Percentiles rank a stretch among this genome's conserved stretches.
phyloP scores from a whole-genome alignment of 108 stramenopile genomes.

The Fistulifera pelliculosa region DNA sequence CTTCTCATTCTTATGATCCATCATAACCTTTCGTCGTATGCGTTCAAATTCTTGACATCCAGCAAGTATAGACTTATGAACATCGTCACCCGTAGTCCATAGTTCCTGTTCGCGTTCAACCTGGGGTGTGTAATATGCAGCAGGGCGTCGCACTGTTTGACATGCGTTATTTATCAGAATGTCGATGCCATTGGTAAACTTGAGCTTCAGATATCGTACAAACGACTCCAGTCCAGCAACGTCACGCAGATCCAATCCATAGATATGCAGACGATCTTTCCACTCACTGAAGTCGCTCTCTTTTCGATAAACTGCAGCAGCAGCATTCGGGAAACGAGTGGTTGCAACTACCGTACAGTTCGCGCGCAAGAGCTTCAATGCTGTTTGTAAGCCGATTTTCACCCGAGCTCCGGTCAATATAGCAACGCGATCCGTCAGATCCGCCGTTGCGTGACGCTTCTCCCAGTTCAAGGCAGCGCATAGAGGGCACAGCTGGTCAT shows the following conservation, averaged over 20 bases:
- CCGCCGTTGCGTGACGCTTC: slow-evolving; percentile 68
- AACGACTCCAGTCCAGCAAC: slow-evolving; percentile 79
- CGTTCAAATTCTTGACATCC: slow-evolving; percentile 67
- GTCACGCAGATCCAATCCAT: slow-evolving; percentile 81
- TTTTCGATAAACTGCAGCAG: slow-evolving; percentile 42
- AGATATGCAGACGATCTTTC: slow-evolving; percentile 53
- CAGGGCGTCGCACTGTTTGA: slow-evolving; percentile 84
- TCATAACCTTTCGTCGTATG: slow-evolving; percentile 37
- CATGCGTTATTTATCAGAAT: slow-evolving; percentile 90
- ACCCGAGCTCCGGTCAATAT: slow-evolving; percentile 85
- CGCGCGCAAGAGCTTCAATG: slow-evolving; percentile 73
- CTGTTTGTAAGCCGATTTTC: slow-evolving; percentile 84
- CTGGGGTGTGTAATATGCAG: slow-evolving; percentile 68
- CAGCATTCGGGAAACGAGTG: slow-evolving; percentile 78
- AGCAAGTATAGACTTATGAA: slow-evolving; percentile 42
- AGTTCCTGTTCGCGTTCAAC: slow-evolving; percentile 57
- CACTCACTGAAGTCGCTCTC: slow-evolving; percentile 57
- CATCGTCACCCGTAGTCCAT: slow-evolving; percentile 47
- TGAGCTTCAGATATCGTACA: slow-evolving; percentile 54
- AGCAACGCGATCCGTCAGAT: slow-evolving; percentile 41
- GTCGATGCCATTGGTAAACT: slow-evolving; percentile 65
- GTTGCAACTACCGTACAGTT: slow-evolving; percentile 74
- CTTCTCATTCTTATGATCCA: slow-evolving; percentile 22
- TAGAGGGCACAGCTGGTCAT: slow-evolving; percentile 81
- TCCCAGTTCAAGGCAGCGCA: slow-evolving; percentile 78